Percentiles rank a stretch among this genome's conserved stretches.
phyloP scores from a whole-genome alignment of 345 rosid genomes.

The Erucastrum elatum region DNA sequence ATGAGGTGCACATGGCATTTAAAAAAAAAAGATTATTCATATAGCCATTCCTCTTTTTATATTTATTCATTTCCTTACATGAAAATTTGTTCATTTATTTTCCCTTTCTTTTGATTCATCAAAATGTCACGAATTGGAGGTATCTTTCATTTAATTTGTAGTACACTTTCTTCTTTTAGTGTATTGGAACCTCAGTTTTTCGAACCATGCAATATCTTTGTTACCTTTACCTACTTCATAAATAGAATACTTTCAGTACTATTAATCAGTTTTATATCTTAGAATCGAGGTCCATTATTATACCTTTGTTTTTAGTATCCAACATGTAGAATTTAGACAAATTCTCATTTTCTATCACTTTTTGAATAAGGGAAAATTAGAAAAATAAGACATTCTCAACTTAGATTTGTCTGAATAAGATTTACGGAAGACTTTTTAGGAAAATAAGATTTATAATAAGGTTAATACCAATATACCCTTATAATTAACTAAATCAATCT shows the following conservation, averaged over 20 bases:
- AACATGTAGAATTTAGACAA: background rate
- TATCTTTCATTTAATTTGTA: background rate
- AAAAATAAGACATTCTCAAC: too few species aligned
- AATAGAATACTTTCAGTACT: background rate
- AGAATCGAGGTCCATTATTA: background rate
- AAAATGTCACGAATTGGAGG: background rate
- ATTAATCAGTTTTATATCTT: background rate
- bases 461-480: too few species aligned
- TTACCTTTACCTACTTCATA: background rate
- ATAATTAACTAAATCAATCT: too few species aligned
- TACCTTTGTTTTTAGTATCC: background rate
- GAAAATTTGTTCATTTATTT: too few species aligned
- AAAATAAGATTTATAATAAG: too few species aligned
- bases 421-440: too few species aligned
- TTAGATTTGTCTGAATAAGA: too few species aligned
- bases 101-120: too few species aligned
- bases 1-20: too few species aligned
- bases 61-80: too few species aligned
- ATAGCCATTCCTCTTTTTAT: too few species aligned
- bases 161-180: background rate
- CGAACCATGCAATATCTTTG: background rate
- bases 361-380: background rate
- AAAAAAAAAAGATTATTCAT: too few species aligned
- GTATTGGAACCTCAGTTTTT: background rate
- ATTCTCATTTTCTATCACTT: background rate